These are phyloP conservation scores for Apocynum venetum DNA, from an alignment of 257 asterid genomes.

Conservation along the genomic window DNA sequence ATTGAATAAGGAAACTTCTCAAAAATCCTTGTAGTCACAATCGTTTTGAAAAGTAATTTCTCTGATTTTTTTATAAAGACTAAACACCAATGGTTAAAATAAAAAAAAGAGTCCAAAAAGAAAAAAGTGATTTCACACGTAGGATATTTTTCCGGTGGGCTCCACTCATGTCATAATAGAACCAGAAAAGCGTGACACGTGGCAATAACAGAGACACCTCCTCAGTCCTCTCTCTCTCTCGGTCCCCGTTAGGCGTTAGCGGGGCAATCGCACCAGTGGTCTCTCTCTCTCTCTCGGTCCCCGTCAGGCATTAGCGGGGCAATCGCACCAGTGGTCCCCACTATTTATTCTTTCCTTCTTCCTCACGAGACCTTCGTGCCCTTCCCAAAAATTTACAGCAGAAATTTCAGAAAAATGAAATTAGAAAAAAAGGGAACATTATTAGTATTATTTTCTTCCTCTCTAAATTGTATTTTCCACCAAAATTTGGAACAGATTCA, in stretches of 20 bases:
- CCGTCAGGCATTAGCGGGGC: background rate
- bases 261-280: too few relatives aligned
- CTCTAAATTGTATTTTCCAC: background rate
- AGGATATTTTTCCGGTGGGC: background rate
- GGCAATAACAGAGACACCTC: background rate
- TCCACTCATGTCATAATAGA: background rate
- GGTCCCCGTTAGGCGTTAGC: background rate
- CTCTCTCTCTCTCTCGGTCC: too few relatives aligned
- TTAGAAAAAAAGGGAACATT: background rate
- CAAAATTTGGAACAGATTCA: background rate
- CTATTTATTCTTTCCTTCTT: conserved; percentile 30
- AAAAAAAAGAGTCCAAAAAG: too few relatives aligned
- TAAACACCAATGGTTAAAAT: too few relatives aligned
- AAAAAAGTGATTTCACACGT: background rate
- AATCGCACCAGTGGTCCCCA: conserved; percentile 20
- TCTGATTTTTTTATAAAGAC: too few relatives aligned
- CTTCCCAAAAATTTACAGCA: background rate
- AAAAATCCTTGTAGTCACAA: too few relatives aligned
- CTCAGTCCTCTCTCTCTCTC: background rate
- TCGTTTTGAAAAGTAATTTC: too few relatives aligned
- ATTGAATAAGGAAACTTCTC: too few relatives aligned
- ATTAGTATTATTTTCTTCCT: background rate
- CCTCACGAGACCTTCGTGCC: conserved; percentile 35
- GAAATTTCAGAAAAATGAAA: background rate
- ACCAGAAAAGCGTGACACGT: background rate